Evolutionary conservation across 1,139 yeast genomes (phyloP).

Genomic region (Blastobotrys elegans): DNA sequence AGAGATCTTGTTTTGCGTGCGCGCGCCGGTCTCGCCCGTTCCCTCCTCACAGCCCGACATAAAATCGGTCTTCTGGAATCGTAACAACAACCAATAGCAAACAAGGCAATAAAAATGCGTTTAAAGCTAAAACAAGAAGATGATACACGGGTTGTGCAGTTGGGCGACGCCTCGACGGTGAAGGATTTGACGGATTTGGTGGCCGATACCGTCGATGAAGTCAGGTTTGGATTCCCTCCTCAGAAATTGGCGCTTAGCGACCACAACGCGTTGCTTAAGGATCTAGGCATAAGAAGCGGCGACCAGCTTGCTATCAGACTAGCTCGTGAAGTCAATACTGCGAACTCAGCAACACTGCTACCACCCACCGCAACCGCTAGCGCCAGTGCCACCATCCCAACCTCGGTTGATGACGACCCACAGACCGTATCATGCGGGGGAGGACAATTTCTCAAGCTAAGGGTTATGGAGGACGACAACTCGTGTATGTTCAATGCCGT

Average conservation of each 20-base stretch:
- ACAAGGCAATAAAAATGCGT: conserved; percentile 21
- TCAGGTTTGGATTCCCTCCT: conserved; percentile 63
- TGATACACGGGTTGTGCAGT: conserved; percentile 21
- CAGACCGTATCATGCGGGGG: conserved; percentile 21
- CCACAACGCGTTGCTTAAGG: conserved; percentile 29
- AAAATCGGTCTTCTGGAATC: background rate
- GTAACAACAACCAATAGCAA: background rate
- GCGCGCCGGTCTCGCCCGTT: too few species aligned
- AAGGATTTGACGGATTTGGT: conserved; percentile 24
- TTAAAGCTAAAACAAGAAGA: conserved; percentile 26
- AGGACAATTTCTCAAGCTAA: conserved; percentile 40
- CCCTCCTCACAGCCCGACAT: too few species aligned
- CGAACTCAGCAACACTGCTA: too few species aligned
- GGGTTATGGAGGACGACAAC: conserved; percentile 73
- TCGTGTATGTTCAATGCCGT: conserved; percentile 74
- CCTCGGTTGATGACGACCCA: background rate
- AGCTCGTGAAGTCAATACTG: background rate
- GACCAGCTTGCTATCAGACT: conserved; percentile 47
- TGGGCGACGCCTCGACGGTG: conserved; percentile 28
- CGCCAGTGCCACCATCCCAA: background rate
- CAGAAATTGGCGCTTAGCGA: conserved; percentile 37
- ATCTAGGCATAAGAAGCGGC: conserved; percentile 49
- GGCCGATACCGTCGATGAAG: conserved; percentile 19
- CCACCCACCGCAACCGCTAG: background rate
- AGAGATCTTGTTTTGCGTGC: too few species aligned